A percentile compares a stretch with the other conserved stretches of the same genome.
Evolutionary conservation across 2,329 filamentous ascomycete species (phyloP).

Genomic region (Apiospora rasikravindrae): DNA sequence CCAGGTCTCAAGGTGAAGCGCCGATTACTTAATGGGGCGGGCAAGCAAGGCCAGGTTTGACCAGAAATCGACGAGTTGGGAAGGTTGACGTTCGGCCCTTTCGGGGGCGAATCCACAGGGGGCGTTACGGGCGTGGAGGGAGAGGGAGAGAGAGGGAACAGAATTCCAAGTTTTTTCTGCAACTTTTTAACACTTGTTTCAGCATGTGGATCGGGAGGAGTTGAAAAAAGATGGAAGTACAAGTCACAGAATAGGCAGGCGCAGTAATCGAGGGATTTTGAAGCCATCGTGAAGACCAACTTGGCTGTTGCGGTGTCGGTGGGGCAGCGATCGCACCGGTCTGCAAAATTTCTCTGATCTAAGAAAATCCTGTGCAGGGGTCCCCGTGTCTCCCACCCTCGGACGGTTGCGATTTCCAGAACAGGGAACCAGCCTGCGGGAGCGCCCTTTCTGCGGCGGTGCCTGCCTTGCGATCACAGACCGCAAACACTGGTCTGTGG

Average conservation of each 20-base stretch:
- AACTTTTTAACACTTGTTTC: background rate
- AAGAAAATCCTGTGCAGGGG: constrained; percentile 13
- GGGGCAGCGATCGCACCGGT: background rate
- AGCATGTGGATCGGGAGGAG: background rate
- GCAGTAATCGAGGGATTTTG: background rate
- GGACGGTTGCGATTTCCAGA: constrained; percentile 2
- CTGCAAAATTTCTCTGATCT: constrained; percentile 15
- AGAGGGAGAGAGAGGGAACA: background rate
- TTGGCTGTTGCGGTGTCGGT: background rate
- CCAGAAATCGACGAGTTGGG: background rate
- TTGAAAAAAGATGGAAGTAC: too few species aligned
- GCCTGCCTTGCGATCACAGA: constrained; percentile 5
- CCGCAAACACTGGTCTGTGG: background rate
- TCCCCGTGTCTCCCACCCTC: too few species aligned
- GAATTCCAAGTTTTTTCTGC: background rate
- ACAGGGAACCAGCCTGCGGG: constrained; percentile 13
- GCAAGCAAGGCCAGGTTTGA: background rate
- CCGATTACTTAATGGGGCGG: constrained; percentile 11
- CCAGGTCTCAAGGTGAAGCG: constrained; percentile 5
- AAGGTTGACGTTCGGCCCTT: constrained; percentile 3
- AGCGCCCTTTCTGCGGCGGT: background rate
- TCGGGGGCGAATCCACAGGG: constrained; percentile 10
- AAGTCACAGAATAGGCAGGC: background rate
- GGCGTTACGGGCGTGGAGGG: background rate
- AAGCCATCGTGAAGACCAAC: constrained; percentile 7